Evolutionary conservation across 768 basidiomycete genomes (phyloP).

Genomic region (Kwoniella bestiolae): DNA sequence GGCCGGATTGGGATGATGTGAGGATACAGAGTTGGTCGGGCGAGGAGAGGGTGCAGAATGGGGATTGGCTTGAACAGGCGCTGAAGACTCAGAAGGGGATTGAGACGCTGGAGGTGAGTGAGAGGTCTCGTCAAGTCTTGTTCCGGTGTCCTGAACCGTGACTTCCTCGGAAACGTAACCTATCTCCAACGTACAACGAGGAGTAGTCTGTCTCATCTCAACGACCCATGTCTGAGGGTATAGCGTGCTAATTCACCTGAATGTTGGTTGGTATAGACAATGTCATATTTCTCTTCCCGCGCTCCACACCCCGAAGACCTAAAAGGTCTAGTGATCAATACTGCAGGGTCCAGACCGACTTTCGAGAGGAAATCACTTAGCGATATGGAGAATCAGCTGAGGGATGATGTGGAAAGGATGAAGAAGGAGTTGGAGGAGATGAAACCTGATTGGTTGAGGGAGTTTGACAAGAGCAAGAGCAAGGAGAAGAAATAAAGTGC

Average conservation of each 20-base stretch:
- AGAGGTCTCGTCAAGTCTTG: neutral
- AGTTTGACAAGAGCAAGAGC: conserved; percentile 4
- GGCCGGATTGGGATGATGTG: conserved; percentile 47
- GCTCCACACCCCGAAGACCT: conserved; percentile 31
- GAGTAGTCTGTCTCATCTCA: too few species aligned
- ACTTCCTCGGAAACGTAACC: too few species aligned
- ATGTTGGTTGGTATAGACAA: conserved; percentile 12
- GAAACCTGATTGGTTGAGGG: conserved; percentile 44
- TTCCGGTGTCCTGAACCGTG: too few species aligned
- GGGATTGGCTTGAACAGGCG: conserved; percentile 32
- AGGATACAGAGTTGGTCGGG: conserved; percentile 47
- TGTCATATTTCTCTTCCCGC: conserved; percentile 24
- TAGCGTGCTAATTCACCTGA: too few species aligned
- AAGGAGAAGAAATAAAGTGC: neutral
- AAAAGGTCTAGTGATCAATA: conserved; percentile 29
- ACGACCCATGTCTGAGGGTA: too few species aligned
- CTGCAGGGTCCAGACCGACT: conserved; percentile 17
- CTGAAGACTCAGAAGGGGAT: conserved; percentile 33
- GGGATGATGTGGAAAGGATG: conserved; percentile 36
- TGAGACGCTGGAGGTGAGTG: conserved; percentile 38
- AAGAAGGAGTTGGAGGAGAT: conserved; percentile 37
- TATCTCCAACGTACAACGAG: too few species aligned
- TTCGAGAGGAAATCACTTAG: conserved; percentile 30
- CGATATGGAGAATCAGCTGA: conserved; percentile 36
- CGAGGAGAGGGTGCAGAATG: conserved; percentile 41